Base-by-base conservation (phyloP, 208 protist genomes). In the Naegleria lovaniensis region DNA sequence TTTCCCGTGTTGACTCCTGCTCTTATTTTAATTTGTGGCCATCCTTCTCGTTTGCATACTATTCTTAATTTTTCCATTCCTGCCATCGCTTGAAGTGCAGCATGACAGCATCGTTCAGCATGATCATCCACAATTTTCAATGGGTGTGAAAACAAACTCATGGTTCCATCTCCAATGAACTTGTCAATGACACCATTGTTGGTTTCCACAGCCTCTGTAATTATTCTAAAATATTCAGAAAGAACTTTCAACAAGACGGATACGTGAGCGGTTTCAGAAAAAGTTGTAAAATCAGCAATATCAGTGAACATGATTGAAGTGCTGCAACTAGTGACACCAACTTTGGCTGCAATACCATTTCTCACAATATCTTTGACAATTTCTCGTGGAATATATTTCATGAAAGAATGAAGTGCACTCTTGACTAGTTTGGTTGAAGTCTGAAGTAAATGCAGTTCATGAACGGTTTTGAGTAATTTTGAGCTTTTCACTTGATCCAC, bases 101-200 rank as follows among this genome's bases (percentile, higher is more conserved):
- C 87, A 6, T 33, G 13, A 83, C 87, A 76, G 19, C 11, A 16
- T 16, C 41, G 6, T 3, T 40, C 13, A 7, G 33, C 40, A 67
- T 90, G 87, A 40, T 90, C 59, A 4, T 76, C 38, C 13, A 83
- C 9, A 5, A 13, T 33, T 43, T 90, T 22, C 11, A 90, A 43
- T 19, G 41, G 48, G 16, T 39, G 13, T 19, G 33, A 51, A 40
- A 76, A 91, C n/a, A 91, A 13, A 33, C 38, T 16, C 89, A 90
- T 90, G 0, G 41, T 67, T 29, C n/a, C 41, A 89, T 89, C 89
- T 36, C 89, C 89, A 29, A 90, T 83, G 36, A 43, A 90, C 40
- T 90, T 90, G n/a, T 90, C 89, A 7, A 90, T 43, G 5, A 67
- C 5, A 16, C 89, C 89, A n/a, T 29, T 13, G 36, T 83, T 7